These are phyloP conservation scores for Escallonia rubra DNA, from an alignment of 129 eudicot genomes.

Conservation along the genomic window DNA sequence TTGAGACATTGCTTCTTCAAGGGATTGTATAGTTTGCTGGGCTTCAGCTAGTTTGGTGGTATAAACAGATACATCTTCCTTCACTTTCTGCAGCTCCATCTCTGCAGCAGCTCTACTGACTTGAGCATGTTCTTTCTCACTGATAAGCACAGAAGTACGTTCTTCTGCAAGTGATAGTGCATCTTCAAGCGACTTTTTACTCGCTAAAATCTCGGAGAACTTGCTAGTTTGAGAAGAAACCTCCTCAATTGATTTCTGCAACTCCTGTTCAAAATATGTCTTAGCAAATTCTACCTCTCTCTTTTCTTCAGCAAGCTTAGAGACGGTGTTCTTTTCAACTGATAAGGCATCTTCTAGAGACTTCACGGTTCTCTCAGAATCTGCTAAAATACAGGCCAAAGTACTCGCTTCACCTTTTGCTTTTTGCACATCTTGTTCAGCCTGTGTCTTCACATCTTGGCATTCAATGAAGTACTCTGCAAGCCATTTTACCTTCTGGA, in stretches of 20 bases:
- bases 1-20: conserved; percentile 59
- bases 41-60: conserved; percentile 53
- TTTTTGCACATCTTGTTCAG: conserved; percentile 52
- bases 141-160: conserved; percentile 35
- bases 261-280: conserved; percentile 35
- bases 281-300: conserved; percentile 51
- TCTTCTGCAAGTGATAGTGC: conserved; percentile 61
- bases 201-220: conserved; percentile 39
- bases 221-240: conserved; percentile 28
- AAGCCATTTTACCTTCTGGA: conserved; percentile 73
- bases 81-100: conserved; percentile 53
- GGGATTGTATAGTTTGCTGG: conserved; percentile 50
- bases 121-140: conserved; percentile 73
- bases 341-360: conserved; percentile 57
- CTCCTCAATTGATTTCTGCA: conserved; percentile 40
- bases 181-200: conserved; percentile 37
- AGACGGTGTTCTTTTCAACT: conserved; percentile 36
- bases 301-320: conserved; percentile 54
- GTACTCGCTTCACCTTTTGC: conserved; percentile 38
- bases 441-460: conserved; percentile 40
- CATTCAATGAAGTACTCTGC: conserved; percentile 47
- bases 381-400: conserved; percentile 42
- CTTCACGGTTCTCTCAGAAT: conserved; percentile 32
- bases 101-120: conserved; percentile 46
- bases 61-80: conserved; percentile 44